A percentile compares a stretch with the other conserved stretches of the same genome.
phyloP scores from a whole-genome alignment of 768 basidiomycete species.

The Tylopilus plumbeoviolaceoides region DNA sequence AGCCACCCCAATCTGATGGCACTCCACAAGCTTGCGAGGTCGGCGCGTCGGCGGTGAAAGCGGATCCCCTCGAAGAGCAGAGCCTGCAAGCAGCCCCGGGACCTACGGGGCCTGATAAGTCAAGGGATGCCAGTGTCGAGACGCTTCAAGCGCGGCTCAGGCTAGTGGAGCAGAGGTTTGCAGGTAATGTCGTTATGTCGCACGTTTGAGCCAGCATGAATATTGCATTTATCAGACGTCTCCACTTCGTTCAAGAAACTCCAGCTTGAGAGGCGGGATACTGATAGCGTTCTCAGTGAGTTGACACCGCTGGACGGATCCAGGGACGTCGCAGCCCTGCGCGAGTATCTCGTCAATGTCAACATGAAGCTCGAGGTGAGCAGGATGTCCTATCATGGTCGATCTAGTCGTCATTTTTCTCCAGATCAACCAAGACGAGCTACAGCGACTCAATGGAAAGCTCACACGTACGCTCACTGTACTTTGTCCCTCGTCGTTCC shows the following conservation, averaged over 20 bases:
- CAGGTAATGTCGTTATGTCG: constrained; percentile 42
- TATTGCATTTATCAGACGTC: constrained; percentile 49
- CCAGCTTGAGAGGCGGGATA: constrained; percentile 66
- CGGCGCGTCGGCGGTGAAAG: background rate
- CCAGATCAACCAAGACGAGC: constrained; percentile 73
- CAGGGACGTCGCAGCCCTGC: constrained; percentile 60
- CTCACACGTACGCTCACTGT: constrained; percentile 56
- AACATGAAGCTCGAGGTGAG: constrained; percentile 68
- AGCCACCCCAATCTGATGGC: background rate
- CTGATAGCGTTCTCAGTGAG: constrained; percentile 65
- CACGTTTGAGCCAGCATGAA: constrained; percentile 1
- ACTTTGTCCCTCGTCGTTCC: background rate
- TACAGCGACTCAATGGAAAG: constrained; percentile 68
- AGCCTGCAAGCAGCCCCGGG: background rate
- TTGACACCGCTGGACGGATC: constrained; percentile 67
- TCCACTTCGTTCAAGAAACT: constrained; percentile 74
- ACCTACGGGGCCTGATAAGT: background rate
- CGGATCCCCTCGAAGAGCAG: constrained; percentile 1
- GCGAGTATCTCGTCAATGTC: constrained; percentile 67
- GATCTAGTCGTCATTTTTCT: background rate
- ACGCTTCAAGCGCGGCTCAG: constrained; percentile 61
- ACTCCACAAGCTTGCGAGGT: background rate
- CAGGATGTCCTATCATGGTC: background rate
- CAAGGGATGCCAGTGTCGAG: constrained; percentile 41
- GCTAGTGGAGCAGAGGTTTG: constrained; percentile 72